Evolutionary conservation across 345 rosid species (phyloP), one percentile per base, ranked within the genome.

Genomic region (Citrus glauca): DNA sequence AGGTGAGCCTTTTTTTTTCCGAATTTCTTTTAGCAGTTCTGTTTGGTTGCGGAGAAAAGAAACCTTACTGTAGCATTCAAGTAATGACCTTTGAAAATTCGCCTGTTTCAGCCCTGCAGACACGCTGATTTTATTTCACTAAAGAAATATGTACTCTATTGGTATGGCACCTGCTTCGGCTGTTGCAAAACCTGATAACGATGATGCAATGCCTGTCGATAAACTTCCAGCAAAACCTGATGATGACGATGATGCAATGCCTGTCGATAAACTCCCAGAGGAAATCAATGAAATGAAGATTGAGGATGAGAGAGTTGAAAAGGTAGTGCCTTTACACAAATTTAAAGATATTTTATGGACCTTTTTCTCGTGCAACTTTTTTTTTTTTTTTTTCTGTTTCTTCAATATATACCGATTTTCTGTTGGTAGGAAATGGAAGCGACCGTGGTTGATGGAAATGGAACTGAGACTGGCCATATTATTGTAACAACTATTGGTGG

Each of bases 401-500:
- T 45, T 45, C 50, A 45, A 45, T 60, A 5, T 73, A 6, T 60
- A 60, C 28, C 11, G 11, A 28, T 32, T 45, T 45, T 62, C 5
- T 42, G 42, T 30, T 45, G 61, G 71, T 71, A 86, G 88, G 88
- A 86, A 77, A 79, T 81, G 78, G 88, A 86, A 79, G 84, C 86
- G 13, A 77, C 83, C 13, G 81, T 86, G 22, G 80, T 86, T 37
- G 83, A 83, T 81, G 86, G 88, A n/a, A 79, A 81, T 81, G 81
- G 85, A 59, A 83, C 86, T 14, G 86, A 83, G 72, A 80, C 83
- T 4, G 88, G 88, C 42, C 61, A 86, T 72, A 83, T 83, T 63
- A 86, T 86, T 78, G 85, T 81, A 48, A 86, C 88, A 17, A 83
- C 88, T 19, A 84, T 83, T 77, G 88, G 88, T 66, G 86, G 88